These are phyloP conservation scores for Anacardium occidentale DNA, from an alignment of 345 rosid genomes.

Conservation along the genomic window DNA sequence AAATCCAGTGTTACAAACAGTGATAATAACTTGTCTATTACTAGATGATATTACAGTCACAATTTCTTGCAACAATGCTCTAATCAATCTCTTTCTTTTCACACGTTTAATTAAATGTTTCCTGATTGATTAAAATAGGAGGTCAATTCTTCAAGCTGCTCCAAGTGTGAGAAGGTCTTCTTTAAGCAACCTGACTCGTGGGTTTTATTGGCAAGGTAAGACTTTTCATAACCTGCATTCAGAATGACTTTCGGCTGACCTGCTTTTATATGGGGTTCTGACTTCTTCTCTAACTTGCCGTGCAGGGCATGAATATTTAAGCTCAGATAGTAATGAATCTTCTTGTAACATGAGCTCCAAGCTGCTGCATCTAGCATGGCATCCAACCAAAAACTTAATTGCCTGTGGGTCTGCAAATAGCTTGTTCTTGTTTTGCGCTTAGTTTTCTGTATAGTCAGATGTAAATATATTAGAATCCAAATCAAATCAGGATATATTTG, in stretches of 20 bases:
- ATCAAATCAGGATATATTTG: background rate
- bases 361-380: constrained; percentile 63
- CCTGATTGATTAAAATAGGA: constrained; percentile 29
- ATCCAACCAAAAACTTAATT: constrained; percentile 48
- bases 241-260: background rate
- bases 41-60: background rate
- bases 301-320: constrained; percentile 41
- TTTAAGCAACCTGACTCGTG: constrained; percentile 55
- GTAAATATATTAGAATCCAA: background rate
- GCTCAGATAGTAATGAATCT: constrained; percentile 25
- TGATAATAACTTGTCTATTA: background rate
- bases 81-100: background rate
- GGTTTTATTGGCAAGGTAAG: constrained; percentile 54
- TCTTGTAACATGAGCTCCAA: constrained; percentile 39
- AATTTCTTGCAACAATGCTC: background rate
- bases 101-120: background rate
- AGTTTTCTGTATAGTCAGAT: constrained; percentile 14
- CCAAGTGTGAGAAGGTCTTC: constrained; percentile 54
- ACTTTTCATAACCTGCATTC: background rate
- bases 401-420: constrained; percentile 63
- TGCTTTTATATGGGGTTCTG: background rate
- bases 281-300: background rate
- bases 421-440: constrained; percentile 54
- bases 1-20: background rate
- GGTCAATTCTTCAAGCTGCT: constrained; percentile 33